A percentile compares a stretch with the other conserved stretches of the same genome.
Conservation (phyloP, 495 filamentous ascomycete genomes). For the Entonaema liquescens region DNA sequence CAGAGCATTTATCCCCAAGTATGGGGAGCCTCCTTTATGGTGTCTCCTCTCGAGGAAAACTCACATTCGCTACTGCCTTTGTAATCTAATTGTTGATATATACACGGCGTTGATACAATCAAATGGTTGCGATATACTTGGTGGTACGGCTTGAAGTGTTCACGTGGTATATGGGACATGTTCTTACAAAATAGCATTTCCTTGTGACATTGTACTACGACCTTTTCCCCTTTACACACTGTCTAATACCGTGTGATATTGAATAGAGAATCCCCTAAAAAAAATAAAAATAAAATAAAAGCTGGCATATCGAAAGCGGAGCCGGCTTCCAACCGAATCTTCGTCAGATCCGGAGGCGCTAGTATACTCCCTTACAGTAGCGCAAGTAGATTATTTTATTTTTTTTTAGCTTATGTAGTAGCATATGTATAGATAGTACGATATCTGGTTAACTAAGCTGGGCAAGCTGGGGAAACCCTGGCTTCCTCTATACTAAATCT, state of each 20-base stretch:
- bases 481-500: constrained; percentile 12
- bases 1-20: constrained; percentile 30
- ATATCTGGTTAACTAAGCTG: constrained; percentile 18
- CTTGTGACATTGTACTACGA: not conserved
- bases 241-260: constrained; percentile 1
- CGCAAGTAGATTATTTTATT: constrained; percentile 1
- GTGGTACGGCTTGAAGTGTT: not conserved
- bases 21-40: constrained; percentile 6
- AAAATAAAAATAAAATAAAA: constrained; percentile 4
- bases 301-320: constrained; percentile 22
- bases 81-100: constrained; percentile 44
- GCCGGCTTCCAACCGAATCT: constrained; percentile 25
- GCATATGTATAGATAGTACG: constrained; percentile 21
- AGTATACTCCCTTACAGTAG: not conserved
- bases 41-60: constrained; percentile 24
- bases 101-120: not conserved
- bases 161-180: not conserved
- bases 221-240: not conserved
- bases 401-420: not conserved
- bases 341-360: constrained; percentile 22
- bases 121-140: not conserved
- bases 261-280: not conserved
- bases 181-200: not conserved
- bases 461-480: constrained; percentile 23
- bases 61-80: constrained; percentile 44